Base-by-base conservation (phyloP, 176 grass and related monocot genomes). In the Oropetium thomaeum region DNA sequence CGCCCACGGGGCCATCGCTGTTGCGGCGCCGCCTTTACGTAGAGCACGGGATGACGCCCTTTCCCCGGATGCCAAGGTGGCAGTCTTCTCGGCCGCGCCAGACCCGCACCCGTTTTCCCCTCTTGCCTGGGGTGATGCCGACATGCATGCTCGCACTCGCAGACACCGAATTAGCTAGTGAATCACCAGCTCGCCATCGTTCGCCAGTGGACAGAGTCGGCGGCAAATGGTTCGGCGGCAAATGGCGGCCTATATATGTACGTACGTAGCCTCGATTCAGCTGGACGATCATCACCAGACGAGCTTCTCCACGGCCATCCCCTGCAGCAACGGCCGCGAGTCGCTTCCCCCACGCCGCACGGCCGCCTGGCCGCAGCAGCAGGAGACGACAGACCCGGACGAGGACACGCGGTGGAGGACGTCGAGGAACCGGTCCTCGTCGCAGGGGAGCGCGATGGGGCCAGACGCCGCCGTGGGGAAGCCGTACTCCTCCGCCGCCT, bases 401-500 rank as follows among this genome's bases (percentile, higher is more conserved):
- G 38, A 27, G 0, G 79, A 82, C 2, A 61, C 85, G 26, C 49
- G 67, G 60, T 22, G 81, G 76, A 88, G 70, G 64, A 85, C 76
- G 71, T 81, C 70, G 26, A 59, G 81, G 62, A 89, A 79, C 47
- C 7, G 58, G 39, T 66, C 58, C 62, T 75, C 81, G 65, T 74
- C 53, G 77, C 87, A 89, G 39, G 81, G 87, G 25, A 89, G 76
- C 58, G 58, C 48, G 31, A 89, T 26, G 30, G 87, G 58, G 0
- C 82, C 87, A 0, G 74, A 32, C 2, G 75, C 22, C 0, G 80
- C 19, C 0, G 80, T 14, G 8, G 64, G 58, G 71, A 81, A 89
- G 58, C 77, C 82, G 71, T 76, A 89, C 82, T 84, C 77, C 77
- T 81, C 81, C 82, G 71, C 82, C 14, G 87, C 82, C 66, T 80